phyloP scores from a whole-genome alignment of 768 basidiomycete species.

The Pisolithus tinctorius region DNA sequence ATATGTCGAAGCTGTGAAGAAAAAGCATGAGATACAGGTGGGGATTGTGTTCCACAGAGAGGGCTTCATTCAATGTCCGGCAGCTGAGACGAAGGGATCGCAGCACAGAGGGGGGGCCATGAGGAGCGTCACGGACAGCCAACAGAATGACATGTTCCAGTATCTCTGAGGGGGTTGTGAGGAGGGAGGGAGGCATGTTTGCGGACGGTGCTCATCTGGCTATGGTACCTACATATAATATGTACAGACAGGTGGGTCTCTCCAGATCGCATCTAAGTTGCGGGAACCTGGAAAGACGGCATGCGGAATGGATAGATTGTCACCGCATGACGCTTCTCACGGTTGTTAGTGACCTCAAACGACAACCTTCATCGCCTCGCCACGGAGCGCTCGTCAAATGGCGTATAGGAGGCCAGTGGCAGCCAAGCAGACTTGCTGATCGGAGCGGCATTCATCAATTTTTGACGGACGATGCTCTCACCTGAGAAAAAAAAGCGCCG shows the following conservation, averaged over 20 bases:
- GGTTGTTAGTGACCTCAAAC: constrained; percentile 7
- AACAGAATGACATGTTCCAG: constrained; percentile 31
- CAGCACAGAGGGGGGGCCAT: constrained; percentile 30
- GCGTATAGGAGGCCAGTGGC: not conserved
- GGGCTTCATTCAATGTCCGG: constrained; percentile 23
- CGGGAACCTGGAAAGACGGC: constrained; percentile 9
- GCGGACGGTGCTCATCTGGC: constrained; percentile 9
- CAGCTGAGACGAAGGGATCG: constrained; percentile 28
- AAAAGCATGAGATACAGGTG: constrained; percentile 36
- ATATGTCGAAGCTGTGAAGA: constrained; percentile 42
- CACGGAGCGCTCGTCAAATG: constrained; percentile 13
- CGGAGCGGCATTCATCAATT: no score
- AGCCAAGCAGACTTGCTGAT: no score
- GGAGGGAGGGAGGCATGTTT: constrained; percentile 28
- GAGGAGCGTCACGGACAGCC: constrained; percentile 21
- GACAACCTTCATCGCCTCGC: not conserved
- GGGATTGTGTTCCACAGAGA: constrained; percentile 19
- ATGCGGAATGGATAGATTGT: constrained; percentile 20
- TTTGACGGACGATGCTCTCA: no score
- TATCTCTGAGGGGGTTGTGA: constrained; percentile 28
- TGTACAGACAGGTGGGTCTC: constrained; percentile 15
- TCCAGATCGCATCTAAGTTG: constrained; percentile 16
- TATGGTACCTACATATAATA: constrained; percentile 13
- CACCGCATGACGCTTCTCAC: constrained; percentile 26
- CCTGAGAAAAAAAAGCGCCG: no score